Evolutionary conservation across 192 early-diverging fungal genomes (phyloP).

Genomic region (Coemansia sp.): DNA sequence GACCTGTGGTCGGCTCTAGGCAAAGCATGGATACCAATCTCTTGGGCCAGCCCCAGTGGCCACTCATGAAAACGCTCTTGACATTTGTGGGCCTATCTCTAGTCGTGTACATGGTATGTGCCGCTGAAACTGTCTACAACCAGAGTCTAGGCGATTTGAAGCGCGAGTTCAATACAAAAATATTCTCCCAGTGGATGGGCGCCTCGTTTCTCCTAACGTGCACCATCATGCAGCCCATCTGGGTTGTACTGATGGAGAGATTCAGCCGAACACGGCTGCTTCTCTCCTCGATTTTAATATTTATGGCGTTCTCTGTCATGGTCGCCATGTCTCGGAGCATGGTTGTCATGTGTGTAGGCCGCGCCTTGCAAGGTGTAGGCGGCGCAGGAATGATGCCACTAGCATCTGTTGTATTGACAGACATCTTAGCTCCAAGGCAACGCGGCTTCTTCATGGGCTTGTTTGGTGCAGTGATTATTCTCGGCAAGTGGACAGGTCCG

Average conservation of each 20-base stretch:
- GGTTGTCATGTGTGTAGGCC: slow-evolving; percentile 60
- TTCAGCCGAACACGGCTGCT: slow-evolving; percentile 54
- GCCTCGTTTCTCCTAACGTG: slow-evolving; percentile 67
- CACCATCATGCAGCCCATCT: slow-evolving; percentile 70
- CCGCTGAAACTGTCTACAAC: slow-evolving; percentile 81
- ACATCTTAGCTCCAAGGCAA: slow-evolving; percentile 65
- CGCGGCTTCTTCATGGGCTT: slow-evolving; percentile 70
- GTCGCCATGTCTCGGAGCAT: slow-evolving; percentile 39
- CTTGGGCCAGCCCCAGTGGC: slow-evolving; percentile 45
- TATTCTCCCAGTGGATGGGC: slow-evolving; percentile 79
- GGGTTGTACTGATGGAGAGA: slow-evolving; percentile 83
- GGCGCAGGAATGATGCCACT: slow-evolving; percentile 66
- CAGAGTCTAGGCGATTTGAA: slow-evolving; percentile 71
- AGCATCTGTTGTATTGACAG: slow-evolving; percentile 71
- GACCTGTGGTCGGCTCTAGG: not conserved
- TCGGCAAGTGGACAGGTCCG: slow-evolving; percentile 68
- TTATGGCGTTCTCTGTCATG: slow-evolving; percentile 53
- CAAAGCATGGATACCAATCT: slow-evolving; percentile 27
- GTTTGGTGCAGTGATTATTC: slow-evolving; percentile 60
- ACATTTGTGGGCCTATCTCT: slow-evolving; percentile 53
- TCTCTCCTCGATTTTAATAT: slow-evolving; percentile 37
- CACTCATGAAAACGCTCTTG: slow-evolving; percentile 12
- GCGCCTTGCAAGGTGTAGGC: slow-evolving; percentile 72
- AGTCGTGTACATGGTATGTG: slow-evolving; percentile 66
- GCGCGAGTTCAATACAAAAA: slow-evolving; percentile 61